A percentile compares a stretch with the other conserved stretches of the same genome.
phyloP scores from a whole-genome alignment of 169 alveolate species.

The Blepharisma undulans region DNA sequence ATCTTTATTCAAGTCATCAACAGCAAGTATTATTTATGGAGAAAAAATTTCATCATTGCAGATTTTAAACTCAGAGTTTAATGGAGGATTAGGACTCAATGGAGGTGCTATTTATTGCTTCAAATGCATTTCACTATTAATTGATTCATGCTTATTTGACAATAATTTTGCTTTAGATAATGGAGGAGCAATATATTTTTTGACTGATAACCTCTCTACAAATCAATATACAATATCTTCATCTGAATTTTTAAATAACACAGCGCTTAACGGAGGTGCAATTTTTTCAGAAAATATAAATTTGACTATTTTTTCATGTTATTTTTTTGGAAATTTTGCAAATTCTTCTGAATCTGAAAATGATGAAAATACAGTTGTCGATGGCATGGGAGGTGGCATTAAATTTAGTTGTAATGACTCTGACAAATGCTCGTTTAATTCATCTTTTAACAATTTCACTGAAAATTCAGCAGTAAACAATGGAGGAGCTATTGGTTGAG shows the following conservation, averaged over 20 bases:
- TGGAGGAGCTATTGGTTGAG: slow-evolving; percentile 17
- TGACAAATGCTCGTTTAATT: neutral
- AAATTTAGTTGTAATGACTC: neutral
- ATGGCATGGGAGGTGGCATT: neutral
- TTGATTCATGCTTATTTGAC: neutral
- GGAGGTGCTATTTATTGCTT: too few relatives aligned
- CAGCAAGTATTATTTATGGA: too few relatives aligned
- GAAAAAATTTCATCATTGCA: too few relatives aligned
- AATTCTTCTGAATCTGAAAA: neutral
- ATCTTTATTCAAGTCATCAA: too few relatives aligned
- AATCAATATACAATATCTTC: neutral
- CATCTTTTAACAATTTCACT: neutral
- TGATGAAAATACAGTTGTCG: too few relatives aligned
- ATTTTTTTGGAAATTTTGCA: neutral
- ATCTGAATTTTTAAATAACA: neutral
- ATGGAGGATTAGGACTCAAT: too few relatives aligned
- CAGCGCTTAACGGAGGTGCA: neutral
- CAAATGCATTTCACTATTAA: too few relatives aligned
- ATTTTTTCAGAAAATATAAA: neutral
- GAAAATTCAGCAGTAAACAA: neutral
- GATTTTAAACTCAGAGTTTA: too few relatives aligned
- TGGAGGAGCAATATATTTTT: neutral
- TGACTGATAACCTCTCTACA: neutral
- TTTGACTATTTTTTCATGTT: neutral
- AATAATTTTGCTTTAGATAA: neutral